These are phyloP conservation scores for Mortierella sp. DNA, from an alignment of 371 early-diverging fungal species.

Conservation along the genomic window DNA sequence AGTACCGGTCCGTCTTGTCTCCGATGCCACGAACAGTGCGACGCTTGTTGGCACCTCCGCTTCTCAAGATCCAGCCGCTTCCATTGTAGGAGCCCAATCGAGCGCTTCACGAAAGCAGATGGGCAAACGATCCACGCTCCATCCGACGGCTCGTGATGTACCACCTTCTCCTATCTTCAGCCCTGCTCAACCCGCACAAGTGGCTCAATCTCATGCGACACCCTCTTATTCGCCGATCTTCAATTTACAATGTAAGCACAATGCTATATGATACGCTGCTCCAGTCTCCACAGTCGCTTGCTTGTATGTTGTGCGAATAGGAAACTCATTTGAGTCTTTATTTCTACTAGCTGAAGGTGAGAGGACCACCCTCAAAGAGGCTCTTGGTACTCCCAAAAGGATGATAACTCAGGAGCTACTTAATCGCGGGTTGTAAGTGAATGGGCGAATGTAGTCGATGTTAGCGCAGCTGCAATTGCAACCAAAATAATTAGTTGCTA, in stretches of 20 bases:
- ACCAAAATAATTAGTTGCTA: background rate
- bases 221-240: conserved; percentile 12
- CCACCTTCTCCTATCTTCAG: background rate
- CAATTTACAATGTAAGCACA: conserved; percentile 19
- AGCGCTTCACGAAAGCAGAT: background rate
- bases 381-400: conserved; percentile 13
- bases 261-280: too few relatives aligned
- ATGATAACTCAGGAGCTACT: conserved; percentile 7
- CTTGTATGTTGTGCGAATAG: too few relatives aligned
- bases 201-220: background rate
- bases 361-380: background rate
- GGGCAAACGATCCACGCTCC: conserved; percentile 16
- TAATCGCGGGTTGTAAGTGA: conserved; percentile 34
- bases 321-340: background rate
- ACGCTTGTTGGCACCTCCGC: background rate
- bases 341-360: background rate
- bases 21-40: background rate
- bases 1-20: background rate
- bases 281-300: too few relatives aligned
- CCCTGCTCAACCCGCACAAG: background rate
- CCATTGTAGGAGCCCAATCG: background rate
- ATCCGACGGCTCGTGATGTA: conserved; percentile 18
- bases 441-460: background rate
- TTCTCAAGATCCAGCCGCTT: background rate
- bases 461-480: background rate